Conservation (phyloP, 2,329 filamentous ascomycete species). For the Fusarium pseudograminearum region DNA sequence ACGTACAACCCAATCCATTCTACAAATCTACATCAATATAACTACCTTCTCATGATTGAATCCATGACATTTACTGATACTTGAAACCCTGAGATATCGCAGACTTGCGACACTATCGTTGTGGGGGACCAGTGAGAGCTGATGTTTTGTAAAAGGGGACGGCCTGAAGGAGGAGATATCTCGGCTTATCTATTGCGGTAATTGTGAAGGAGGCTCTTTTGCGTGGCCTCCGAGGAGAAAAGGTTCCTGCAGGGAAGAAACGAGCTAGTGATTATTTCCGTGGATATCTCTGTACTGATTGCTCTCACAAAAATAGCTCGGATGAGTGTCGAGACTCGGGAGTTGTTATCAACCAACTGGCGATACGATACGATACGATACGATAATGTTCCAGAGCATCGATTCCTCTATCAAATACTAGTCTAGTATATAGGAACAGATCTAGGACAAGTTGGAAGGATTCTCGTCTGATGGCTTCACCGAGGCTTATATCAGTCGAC, state of each 20-base stretch:
- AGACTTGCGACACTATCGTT: conserved; percentile 25
- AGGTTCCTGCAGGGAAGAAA: conserved; percentile 17
- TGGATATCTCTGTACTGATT: not conserved
- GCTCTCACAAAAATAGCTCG: conserved; percentile 21
- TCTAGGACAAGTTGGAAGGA: not conserved
- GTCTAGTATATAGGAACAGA: not conserved
- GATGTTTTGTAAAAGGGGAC: conserved; percentile 20
- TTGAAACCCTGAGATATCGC: not conserved
- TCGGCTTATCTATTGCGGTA: conserved; percentile 32
- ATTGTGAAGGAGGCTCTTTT: conserved; percentile 25
- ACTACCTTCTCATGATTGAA: no score
- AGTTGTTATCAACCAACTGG: not conserved
- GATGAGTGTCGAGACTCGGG: not conserved
- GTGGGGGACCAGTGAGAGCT: conserved; percentile 28
- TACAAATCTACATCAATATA: no score
- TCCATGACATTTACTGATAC: no score
- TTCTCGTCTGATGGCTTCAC: conserved; percentile 11
- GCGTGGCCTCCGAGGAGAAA: conserved; percentile 38
- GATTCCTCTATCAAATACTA: not conserved
- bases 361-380: not conserved
- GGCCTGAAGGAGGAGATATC: conserved; percentile 1
- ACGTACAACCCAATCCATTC: no score
- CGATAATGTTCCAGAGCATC: not conserved
- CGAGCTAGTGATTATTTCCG: conserved; percentile 23
- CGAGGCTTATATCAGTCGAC: conserved; percentile 19